Conservation (phyloP, 2,329 filamentous ascomycete species). For the Cladosporium sp. region DNA sequence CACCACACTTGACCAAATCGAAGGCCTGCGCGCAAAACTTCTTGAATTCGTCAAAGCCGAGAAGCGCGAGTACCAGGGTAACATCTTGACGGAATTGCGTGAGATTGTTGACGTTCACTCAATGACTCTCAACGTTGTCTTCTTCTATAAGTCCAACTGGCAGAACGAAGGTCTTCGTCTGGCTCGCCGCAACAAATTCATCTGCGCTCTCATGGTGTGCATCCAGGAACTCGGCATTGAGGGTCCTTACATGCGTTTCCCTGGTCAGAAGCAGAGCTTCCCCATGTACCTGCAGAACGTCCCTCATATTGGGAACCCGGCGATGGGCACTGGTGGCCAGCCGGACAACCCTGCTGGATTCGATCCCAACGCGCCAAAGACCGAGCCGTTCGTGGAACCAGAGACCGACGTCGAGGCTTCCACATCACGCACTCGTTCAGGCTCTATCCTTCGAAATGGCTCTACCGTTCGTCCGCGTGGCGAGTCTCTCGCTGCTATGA, state of each 20-base stretch:
- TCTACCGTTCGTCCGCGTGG: slow-evolving; percentile 38
- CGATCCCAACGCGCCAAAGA: slow-evolving; percentile 31
- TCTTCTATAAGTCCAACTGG: slow-evolving; percentile 97
- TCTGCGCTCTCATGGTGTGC: slow-evolving; percentile 81
- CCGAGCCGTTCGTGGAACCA: slow-evolving; percentile 41
- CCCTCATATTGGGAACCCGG: slow-evolving; percentile 42
- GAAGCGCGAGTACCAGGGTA: slow-evolving; percentile 83
- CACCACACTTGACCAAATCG: slow-evolving; percentile 77
- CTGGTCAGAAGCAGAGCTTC: slow-evolving; percentile 62
- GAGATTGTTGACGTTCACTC: slow-evolving; percentile 78
- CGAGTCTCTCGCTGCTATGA: slow-evolving; percentile 55
- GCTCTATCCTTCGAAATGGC: slow-evolving; percentile 53
- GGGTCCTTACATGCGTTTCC: slow-evolving; percentile 70
- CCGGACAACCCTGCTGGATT: slow-evolving; percentile 44
- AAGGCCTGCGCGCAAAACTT: slow-evolving; percentile 72
- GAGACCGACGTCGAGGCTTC: slow-evolving; percentile 14
- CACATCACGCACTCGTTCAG: slow-evolving; percentile 31
- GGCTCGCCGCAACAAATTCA: slow-evolving; percentile 88
- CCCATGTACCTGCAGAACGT: slow-evolving; percentile 61
- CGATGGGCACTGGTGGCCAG: slow-evolving; percentile 38
- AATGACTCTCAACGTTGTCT: slow-evolving; percentile 85
- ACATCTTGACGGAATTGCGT: slow-evolving; percentile 80
- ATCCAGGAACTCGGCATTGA: slow-evolving; percentile 83
- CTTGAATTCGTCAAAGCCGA: slow-evolving; percentile 78
- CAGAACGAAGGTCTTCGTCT: slow-evolving; percentile 91